phyloP scores from a whole-genome alignment of 140 eudicot genomes.

The Oenanthe javanica region DNA sequence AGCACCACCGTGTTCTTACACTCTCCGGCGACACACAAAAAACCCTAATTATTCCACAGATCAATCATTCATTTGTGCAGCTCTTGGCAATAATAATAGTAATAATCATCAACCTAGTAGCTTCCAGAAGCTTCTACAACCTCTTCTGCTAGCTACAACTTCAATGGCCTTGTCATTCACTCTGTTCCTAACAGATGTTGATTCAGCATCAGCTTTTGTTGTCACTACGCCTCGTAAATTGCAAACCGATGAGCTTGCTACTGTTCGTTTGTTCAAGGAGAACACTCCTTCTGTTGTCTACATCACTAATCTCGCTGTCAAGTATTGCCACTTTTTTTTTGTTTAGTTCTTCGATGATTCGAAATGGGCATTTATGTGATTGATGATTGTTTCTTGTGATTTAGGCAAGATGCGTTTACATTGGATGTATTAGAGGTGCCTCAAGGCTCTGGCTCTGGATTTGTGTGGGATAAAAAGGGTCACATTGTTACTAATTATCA shows the following conservation, averaged over 20 bases:
- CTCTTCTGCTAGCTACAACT: slow-evolving; percentile 43
- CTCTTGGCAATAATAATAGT: slow-evolving; percentile 14
- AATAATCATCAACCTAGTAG: neutral
- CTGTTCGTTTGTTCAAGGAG: slow-evolving; percentile 75
- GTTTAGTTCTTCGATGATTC: neutral
- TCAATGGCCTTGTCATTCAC: slow-evolving; percentile 70
- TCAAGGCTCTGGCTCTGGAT: slow-evolving; percentile 96
- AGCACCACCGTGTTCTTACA: neutral
- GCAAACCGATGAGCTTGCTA: slow-evolving; percentile 85
- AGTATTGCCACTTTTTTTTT: slow-evolving; percentile 16
- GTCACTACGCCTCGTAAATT: slow-evolving; percentile 52
- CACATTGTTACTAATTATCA: slow-evolving; percentile 91
- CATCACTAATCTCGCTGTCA: slow-evolving; percentile 76
- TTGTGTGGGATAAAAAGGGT: slow-evolving; percentile 81
- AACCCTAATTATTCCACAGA: neutral
- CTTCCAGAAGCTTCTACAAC: slow-evolving; percentile 34
- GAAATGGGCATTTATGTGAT: slow-evolving; percentile 9
- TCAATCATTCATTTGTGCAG: slow-evolving; percentile 16
- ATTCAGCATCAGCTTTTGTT: slow-evolving; percentile 68
- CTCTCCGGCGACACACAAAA: neutral
- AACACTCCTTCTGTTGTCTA: slow-evolving; percentile 87
- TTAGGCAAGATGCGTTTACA: slow-evolving; percentile 95
- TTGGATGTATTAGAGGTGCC: slow-evolving; percentile 95
- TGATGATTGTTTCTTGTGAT: slow-evolving; percentile 15
- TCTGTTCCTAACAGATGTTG: slow-evolving; percentile 46